These are phyloP conservation scores for Oidiodendron maius DNA, from an alignment of 495 filamentous ascomycete species.

Conservation along the genomic window DNA sequence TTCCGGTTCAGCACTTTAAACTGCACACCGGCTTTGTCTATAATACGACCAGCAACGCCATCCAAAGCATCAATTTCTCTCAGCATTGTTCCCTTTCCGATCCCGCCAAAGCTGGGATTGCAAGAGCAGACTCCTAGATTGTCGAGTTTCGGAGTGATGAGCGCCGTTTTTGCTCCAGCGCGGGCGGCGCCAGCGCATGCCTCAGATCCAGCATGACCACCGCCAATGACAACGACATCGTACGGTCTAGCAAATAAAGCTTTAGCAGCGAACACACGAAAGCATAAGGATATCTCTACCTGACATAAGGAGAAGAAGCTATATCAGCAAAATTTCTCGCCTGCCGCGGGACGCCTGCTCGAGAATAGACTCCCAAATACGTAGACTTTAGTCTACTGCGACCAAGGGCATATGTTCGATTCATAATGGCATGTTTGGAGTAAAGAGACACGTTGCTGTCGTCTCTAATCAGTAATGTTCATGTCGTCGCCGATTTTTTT, in stretches of 20 bases:
- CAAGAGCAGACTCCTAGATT: slow-evolving; percentile 96
- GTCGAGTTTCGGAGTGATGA: slow-evolving; percentile 79
- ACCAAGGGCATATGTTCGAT: slow-evolving; percentile 4
- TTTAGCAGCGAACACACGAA: neutral
- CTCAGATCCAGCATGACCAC: slow-evolving; percentile 92
- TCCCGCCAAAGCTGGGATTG: slow-evolving; percentile 95
- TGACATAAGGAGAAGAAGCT: neutral
- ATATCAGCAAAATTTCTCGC: slow-evolving; percentile 18
- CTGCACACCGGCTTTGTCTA: slow-evolving; percentile 90
- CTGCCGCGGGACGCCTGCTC: neutral
- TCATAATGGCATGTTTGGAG: slow-evolving; percentile 19
- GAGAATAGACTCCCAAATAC: neutral
- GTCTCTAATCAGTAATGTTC: neutral
- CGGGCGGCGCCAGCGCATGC: slow-evolving; percentile 91
- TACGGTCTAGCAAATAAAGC: slow-evolving; percentile 13
- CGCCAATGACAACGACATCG: slow-evolving; percentile 93
- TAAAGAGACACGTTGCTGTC: neutral
- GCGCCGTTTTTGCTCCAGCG: slow-evolving; percentile 79
- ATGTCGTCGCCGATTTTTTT: neutral
- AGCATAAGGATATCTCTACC: slow-evolving; percentile 4
- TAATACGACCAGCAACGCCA: slow-evolving; percentile 80
- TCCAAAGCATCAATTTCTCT: slow-evolving; percentile 95
- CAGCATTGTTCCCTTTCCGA: slow-evolving; percentile 97
- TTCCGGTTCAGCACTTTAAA: slow-evolving; percentile 82
- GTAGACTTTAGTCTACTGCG: slow-evolving; percentile 4